These are phyloP conservation scores for Gracilaria gracilis DNA, from an alignment of 23 red algal genomes.

Conservation along the genomic window DNA sequence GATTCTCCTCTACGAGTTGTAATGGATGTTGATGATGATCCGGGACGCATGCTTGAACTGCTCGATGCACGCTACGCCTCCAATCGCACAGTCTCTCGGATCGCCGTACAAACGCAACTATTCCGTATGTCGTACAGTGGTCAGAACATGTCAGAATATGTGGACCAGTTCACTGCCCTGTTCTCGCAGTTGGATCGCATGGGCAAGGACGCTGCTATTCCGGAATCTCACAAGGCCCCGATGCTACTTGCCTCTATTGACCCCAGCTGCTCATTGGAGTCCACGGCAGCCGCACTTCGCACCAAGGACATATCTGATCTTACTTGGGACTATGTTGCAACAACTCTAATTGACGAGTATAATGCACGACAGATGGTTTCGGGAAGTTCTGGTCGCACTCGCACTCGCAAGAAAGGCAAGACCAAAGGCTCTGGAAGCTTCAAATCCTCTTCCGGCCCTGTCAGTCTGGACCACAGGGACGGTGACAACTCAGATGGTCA, in stretches of 20 bases:
- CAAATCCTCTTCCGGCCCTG: no score
- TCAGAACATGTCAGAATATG: constrained; percentile 3
- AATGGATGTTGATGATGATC: no score
- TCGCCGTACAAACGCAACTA: no score
- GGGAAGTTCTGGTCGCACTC: neutral
- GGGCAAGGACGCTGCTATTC: constrained; percentile 10
- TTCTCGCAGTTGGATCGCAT: neutral
- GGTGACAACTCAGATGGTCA: no score
- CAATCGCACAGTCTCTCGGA: no score
- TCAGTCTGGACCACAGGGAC: no score
- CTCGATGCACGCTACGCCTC: no score
- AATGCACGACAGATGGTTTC: constrained; percentile 4
- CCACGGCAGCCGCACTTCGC: neutral
- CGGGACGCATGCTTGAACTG: no score
- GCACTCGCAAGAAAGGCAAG: neutral
- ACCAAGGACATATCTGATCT: constrained; percentile 33
- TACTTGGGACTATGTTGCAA: constrained; percentile 23
- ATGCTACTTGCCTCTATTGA: constrained; percentile 13
- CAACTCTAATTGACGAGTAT: constrained; percentile 27
- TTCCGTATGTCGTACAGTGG: constrained; percentile 8
- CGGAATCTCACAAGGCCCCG: neutral
- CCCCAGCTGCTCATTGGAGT: neutral
- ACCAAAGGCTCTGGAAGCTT: neutral
- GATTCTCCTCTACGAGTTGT: no score
- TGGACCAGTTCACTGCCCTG: neutral